Evolutionary conservation across 805 yeast genomes (phyloP), one percentile per base, ranked within the genome.

Genomic region (Blastobotrys attinorum): DNA sequence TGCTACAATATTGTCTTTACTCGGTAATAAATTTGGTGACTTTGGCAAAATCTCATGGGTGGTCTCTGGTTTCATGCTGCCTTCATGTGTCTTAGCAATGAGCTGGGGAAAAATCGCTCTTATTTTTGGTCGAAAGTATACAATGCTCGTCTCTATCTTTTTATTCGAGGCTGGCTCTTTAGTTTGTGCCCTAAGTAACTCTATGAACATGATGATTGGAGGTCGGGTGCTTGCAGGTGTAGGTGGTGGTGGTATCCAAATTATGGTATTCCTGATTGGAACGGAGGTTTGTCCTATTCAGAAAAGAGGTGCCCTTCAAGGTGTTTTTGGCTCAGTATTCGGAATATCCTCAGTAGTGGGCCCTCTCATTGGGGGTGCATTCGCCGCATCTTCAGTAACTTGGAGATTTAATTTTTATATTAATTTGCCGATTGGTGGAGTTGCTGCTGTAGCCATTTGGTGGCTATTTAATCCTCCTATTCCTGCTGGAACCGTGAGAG

Each of bases 201-300:
- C 45, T 15, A 77, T 83, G 77, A 62, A 70, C 47, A 71, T 75
- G 73, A 65, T 83, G 34, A 80, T 83, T 46, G 83, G 76, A 2
- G 89, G 88, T 1, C 70, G 94, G 54, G 80, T 84, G 47, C 68
- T 87, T 38, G 81, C 94, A 27, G 96, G 96, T 20, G 72, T 83
- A 46, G 96, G 96, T 13, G 95, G 94, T 16, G 92, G 95, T 11
- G 95, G 96, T 1, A 74, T 86, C 54, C 80, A 79, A 38, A 73
- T 88, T 0, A 66, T 85, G 54, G 76, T 85, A 15, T 79, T 92
- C 5, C 80, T 87, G 43, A 73, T 87, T 6, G 73, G 83, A 52
- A 77, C 88, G 17, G 96, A 87, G 61, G 68, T 85, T 39, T 80
- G 86, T 25, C 77, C 90, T 2, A 71, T 83, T 48, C 71, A 90